Percentiles rank a stretch among this genome's conserved stretches.
Conservation (phyloP, 441 rosid species). For the Populus hybrid region DNA sequence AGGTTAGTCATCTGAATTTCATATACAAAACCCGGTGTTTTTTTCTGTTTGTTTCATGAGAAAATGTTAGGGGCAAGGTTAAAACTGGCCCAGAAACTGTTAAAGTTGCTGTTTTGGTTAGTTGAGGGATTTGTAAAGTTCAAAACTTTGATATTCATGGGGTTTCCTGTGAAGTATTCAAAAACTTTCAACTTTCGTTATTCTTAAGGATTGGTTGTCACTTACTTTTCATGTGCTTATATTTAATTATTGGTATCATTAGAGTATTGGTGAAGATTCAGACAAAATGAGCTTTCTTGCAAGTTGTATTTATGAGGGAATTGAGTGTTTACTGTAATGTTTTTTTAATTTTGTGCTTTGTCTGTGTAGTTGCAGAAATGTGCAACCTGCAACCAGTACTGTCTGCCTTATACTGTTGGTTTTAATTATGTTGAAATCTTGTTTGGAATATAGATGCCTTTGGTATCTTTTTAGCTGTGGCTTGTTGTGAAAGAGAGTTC, state of each 20-base stretch:
- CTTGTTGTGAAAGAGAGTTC: conserved; percentile 16
- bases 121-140: background rate
- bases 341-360: conserved; percentile 19
- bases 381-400: conserved; percentile 28
- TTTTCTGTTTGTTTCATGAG: conserved; percentile 2
- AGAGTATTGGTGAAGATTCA: conserved; percentile 32
- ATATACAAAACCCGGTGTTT: conserved; percentile 12
- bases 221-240: conserved; percentile 7
- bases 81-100: background rate
- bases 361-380: conserved; percentile 17
- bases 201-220: conserved; percentile 18
- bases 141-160: conserved; percentile 6
- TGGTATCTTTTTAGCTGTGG: conserved; percentile 18
- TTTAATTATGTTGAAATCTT: conserved; percentile 18
- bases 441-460: conserved; percentile 15
- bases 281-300: conserved; percentile 29
- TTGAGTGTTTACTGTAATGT: conserved; percentile 14
- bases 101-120: conserved; percentile 6
- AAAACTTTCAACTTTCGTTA: conserved; percentile 26
- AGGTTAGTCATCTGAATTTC: conserved; percentile 33
- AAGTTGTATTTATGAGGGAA: conserved; percentile 12
- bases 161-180: conserved; percentile 9
- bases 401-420: conserved; percentile 17
- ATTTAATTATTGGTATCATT: background rate
- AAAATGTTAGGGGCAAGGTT: background rate